Evolutionary conservation across 2,329 filamentous ascomycete genomes (phyloP), one percentile per base, ranked within the genome.

Genomic region (Apiospora marii): DNA sequence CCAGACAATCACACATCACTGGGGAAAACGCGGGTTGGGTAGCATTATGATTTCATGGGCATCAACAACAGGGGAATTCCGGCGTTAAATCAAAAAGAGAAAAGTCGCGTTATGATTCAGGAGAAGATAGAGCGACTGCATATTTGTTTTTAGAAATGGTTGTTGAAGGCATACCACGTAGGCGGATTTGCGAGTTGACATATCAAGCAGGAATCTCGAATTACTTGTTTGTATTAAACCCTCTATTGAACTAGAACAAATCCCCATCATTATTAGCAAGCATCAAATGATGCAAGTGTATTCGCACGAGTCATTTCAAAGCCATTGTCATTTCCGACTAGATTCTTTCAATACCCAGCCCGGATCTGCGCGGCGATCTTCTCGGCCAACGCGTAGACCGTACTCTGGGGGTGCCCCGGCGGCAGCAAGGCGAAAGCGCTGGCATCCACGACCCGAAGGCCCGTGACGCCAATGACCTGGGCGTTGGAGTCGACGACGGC

Each of bases 401-500:
- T 70, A n/a, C 72, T 73, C 53, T 72, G 70, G 19, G 72, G 72
- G 44, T 73, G 71, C 27, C 71, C 71, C 4, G 70, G 72, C 6
- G 73, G 72, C 41, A 74, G 53, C 30, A 74, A 30, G 0, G 73
- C 70, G 34, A 75, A 71, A 24, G 68, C 24, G 30, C 72, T 74
- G 10, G 73, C 71, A 46, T 75, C 74, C 24, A 75, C 72, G 12
- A 75, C 73, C 4, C 73, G 61, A 16, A 75, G 71, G 3, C 71
- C 70, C n/a, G 37, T 22, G 8, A 77, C 76, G n/a, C 75, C 75
- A 46, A 64, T 70, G 10, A 77, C 76, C n/a, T 70, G 68, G 30
- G 69, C 72, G 19, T 71, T 13, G 13, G 68, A 37, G 43, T 77
- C 76, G 27, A 77, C 64, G 4, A 77, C 76, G 22, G 76, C 76